These are phyloP conservation scores for Citrus inodora DNA, from an alignment of 345 rosid genomes.

Conservation along the genomic window DNA sequence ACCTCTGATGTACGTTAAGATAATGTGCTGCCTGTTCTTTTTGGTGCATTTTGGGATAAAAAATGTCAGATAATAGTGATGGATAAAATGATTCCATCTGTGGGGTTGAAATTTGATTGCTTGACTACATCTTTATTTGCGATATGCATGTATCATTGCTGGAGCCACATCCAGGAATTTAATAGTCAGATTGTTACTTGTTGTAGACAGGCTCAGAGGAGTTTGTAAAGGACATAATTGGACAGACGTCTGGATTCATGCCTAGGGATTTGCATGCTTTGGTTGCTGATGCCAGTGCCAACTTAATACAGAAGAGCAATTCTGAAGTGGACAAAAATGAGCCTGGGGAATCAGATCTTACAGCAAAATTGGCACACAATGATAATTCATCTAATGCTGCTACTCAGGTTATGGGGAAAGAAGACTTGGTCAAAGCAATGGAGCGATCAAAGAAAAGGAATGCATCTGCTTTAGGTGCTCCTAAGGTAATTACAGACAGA, in stretches of 20 bases:
- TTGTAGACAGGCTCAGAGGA: constrained; percentile 68
- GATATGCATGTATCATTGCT: not conserved
- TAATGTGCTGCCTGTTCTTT: not conserved
- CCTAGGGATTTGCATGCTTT: constrained; percentile 85
- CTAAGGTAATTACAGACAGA: constrained; percentile 54
- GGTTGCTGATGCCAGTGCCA: constrained; percentile 87
- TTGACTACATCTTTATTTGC: not conserved
- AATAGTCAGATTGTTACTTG: constrained; percentile 25
- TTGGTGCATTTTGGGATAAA: not conserved
- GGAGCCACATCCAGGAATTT: constrained; percentile 2
- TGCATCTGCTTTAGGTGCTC: constrained; percentile 93
- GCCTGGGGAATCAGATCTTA: constrained; percentile 22
- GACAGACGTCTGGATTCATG: constrained; percentile 93
- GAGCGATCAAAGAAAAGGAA: constrained; percentile 91
- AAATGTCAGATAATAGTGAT: not conserved
- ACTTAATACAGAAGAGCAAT: constrained; percentile 44
- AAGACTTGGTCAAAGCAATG: constrained; percentile 62
- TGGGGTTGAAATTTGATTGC: not conserved
- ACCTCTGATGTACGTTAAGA: constrained; percentile 55
- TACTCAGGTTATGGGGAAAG: constrained; percentile 40
- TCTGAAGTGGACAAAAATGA: constrained; percentile 33
- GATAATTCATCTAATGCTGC: constrained; percentile 23
- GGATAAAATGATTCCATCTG: not conserved
- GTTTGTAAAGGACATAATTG: constrained; percentile 64
- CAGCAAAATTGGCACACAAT: constrained; percentile 27